These are phyloP conservation scores for Caryopteris hybrid DNA, from an alignment of 305 asterid genomes.

Conservation along the genomic window DNA sequence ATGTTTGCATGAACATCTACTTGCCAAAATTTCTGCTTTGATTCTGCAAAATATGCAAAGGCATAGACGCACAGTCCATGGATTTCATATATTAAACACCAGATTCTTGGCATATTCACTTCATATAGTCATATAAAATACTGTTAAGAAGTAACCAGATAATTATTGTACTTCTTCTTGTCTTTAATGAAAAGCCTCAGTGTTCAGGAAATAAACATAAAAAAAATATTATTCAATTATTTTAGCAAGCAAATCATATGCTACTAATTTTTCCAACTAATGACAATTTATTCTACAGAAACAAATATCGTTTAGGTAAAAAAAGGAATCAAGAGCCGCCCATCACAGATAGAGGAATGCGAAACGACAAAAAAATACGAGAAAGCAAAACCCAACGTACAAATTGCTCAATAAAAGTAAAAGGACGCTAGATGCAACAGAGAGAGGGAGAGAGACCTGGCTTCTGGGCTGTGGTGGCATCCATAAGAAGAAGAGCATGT, in stretches of 20 bases:
- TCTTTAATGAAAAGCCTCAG: too few relatives aligned
- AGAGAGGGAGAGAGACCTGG: constrained; percentile 50
- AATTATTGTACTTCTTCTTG: not conserved
- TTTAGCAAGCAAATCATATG: constrained; percentile 10
- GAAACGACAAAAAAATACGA: not conserved
- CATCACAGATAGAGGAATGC: not conserved
- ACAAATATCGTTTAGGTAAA: not conserved
- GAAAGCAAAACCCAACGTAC: constrained; percentile 18
- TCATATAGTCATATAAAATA: not conserved
- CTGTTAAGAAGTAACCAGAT: not conserved
- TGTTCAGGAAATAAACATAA: not conserved
- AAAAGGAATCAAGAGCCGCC: constrained; percentile 14
- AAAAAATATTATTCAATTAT: not conserved
- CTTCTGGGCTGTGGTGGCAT: constrained; percentile 62
- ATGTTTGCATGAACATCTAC: too few relatives aligned
- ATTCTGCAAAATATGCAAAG: too few relatives aligned
- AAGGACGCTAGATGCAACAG: not conserved
- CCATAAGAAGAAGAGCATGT: constrained; percentile 36
- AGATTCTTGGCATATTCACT: constrained; percentile 1
- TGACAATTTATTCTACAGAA: constrained; percentile 2
- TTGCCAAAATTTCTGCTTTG: not conserved
- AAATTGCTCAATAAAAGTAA: constrained; percentile 11
- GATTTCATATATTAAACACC: not conserved
- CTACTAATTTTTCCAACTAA: constrained; percentile 5
- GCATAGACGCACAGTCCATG: too few relatives aligned